Percentiles rank a stretch among this genome's conserved stretches.
These are phyloP conservation scores for Candida piceae DNA, from an alignment of 805 yeast species.

Conservation along the genomic window DNA sequence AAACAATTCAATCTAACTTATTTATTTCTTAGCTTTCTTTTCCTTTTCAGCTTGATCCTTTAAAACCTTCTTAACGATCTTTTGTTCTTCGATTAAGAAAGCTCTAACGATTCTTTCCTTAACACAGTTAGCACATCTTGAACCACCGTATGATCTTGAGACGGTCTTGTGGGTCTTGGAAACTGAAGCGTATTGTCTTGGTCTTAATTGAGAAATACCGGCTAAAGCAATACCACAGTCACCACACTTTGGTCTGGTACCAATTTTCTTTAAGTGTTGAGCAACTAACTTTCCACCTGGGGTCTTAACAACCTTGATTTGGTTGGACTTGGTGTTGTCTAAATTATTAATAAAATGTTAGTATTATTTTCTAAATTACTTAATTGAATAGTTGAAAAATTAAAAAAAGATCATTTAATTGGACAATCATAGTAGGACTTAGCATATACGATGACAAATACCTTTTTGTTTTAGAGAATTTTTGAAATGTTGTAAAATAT, in stretches of 20 bases:
- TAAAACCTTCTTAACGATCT: conserved; percentile 98
- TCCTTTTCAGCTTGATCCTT: conserved; percentile 94
- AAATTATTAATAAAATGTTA: conserved; percentile 17
- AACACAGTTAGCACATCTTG: conserved; percentile 97
- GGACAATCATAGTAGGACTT: no score
- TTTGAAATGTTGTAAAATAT: no score
- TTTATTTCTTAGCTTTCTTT: conserved; percentile 46
- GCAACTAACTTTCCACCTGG: conserved; percentile 99
- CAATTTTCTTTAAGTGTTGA: conserved; percentile 92
- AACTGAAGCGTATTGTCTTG: conserved; percentile 93
- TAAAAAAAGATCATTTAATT: neutral
- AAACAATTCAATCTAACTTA: neutral
- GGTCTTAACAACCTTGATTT: conserved; percentile 99
- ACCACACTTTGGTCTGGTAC: conserved; percentile 85
- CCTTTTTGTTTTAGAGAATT: no score
- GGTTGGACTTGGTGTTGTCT: conserved; percentile 99
- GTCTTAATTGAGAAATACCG: conserved; percentile 89
- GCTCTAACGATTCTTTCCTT: conserved; percentile 99
- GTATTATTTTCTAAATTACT: conserved; percentile 6
- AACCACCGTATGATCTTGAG: conserved; percentile 99
- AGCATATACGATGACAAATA: no score
- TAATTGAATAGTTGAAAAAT: neutral
- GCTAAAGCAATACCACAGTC: conserved; percentile 69
- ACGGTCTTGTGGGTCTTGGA: conserved; percentile 98
- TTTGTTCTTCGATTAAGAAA: conserved; percentile 99